Conservation (phyloP, 2,329 filamentous ascomycete species). For the Pseudocercospora vitis region DNA sequence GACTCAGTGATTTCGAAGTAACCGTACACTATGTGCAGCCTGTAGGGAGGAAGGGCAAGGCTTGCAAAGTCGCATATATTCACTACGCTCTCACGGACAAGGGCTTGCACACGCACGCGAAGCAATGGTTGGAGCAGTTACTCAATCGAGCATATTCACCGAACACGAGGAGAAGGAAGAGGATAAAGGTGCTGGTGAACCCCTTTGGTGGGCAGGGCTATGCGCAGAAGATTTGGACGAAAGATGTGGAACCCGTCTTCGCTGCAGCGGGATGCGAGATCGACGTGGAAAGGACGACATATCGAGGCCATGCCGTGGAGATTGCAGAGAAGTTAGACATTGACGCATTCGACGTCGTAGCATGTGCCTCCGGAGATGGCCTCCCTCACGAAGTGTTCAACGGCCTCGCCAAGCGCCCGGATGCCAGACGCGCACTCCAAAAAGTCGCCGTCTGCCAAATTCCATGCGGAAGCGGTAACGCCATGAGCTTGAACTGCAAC, state of each 20-base stretch:
- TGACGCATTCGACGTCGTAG: slow-evolving; percentile 77
- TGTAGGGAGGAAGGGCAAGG: slow-evolving; percentile 53
- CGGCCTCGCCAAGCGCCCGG: slow-evolving; percentile 72
- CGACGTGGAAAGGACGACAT: slow-evolving; percentile 69
- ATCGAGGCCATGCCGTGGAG: slow-evolving; percentile 74
- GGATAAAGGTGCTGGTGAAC: slow-evolving; percentile 86
- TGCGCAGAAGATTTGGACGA: slow-evolving; percentile 71
- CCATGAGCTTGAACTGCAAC: slow-evolving; percentile 84
- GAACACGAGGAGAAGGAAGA: slow-evolving; percentile 64
- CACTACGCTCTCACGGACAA: slow-evolving; percentile 59
- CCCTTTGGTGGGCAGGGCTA: slow-evolving; percentile 82
- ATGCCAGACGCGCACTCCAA: slow-evolving; percentile 71
- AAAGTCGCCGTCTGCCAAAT: slow-evolving; percentile 82
- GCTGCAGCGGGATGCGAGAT: slow-evolving; percentile 75
- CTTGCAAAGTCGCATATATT: slow-evolving; percentile 61
- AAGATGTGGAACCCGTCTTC: slow-evolving; percentile 77
- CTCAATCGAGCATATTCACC: slow-evolving; percentile 69
- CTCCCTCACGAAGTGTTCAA: slow-evolving; percentile 94
- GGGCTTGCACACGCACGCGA: slow-evolving; percentile 50
- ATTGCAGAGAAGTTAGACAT: slow-evolving; percentile 75
- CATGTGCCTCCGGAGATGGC: slow-evolving; percentile 89
- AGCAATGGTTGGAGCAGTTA: slow-evolving; percentile 64
- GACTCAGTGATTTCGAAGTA: slow-evolving; percentile 60
- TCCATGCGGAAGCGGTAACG: slow-evolving; percentile 92
- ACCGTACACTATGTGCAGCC: slow-evolving; percentile 71